Conservation (phyloP, 257 asterid genomes). For the Striga asiatica region DNA sequence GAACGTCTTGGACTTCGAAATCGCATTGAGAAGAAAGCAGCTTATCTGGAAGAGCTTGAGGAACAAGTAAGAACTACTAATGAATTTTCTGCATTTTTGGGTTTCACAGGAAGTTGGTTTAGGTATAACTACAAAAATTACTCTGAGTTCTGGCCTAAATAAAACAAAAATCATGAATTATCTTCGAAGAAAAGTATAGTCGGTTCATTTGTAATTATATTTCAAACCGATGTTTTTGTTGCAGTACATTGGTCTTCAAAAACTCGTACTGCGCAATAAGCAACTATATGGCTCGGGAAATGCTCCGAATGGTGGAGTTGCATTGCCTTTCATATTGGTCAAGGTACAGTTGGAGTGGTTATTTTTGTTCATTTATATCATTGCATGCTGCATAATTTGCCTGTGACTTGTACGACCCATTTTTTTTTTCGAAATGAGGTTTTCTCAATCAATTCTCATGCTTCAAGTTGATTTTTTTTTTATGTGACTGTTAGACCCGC, state of each 20-base stretch:
- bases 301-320: slow-evolving; percentile 93
- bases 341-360: slow-evolving; percentile 47
- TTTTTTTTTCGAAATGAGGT: not conserved
- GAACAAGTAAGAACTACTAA: slow-evolving; percentile 54
- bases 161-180: not conserved
- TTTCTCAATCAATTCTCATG: not conserved
- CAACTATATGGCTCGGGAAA: slow-evolving; percentile 75
- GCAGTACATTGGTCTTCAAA: slow-evolving; percentile 79
- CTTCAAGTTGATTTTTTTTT: not conserved
- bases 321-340: slow-evolving; percentile 91
- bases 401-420: not conserved
- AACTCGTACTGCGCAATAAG: slow-evolving; percentile 74
- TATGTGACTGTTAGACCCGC: slow-evolving; percentile 61
- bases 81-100: slow-evolving; percentile 9
- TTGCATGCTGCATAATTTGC: slow-evolving; percentile 5
- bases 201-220: too few relatives aligned
- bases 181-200: too few relatives aligned
- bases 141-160: not conserved
- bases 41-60: slow-evolving; percentile 86
- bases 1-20: slow-evolving; percentile 65
- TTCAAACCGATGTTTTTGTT: too few relatives aligned
- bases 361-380: not conserved
- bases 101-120: not conserved
- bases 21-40: slow-evolving; percentile 80
- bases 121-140: not conserved